Evolutionary conservation across 305 asterid genomes (phyloP).

Genomic region (Plantago rigida): DNA sequence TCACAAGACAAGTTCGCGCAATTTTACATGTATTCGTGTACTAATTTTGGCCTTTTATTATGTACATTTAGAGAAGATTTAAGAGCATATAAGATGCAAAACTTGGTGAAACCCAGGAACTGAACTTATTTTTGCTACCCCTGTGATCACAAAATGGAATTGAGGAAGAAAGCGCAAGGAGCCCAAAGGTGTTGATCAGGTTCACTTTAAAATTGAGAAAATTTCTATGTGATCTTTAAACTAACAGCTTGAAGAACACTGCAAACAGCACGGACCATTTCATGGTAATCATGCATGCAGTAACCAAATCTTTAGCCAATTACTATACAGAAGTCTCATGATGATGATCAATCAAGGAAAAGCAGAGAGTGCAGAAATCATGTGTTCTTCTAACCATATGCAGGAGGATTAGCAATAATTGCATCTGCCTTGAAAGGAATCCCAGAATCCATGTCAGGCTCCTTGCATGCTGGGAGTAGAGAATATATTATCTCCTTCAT

Average conservation of each 20-base stretch:
- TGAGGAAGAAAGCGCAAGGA: no score
- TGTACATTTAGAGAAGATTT: neutral
- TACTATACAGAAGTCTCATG: neutral
- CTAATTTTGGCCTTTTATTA: neutral
- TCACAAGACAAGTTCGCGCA: neutral
- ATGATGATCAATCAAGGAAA: slow-evolving; percentile 2
- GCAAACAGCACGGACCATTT: neutral
- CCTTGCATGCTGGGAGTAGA: slow-evolving; percentile 76
- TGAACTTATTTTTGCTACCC: no score
- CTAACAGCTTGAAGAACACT: slow-evolving; percentile 1
- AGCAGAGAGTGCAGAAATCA: slow-evolving; percentile 10
- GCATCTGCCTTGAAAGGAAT: slow-evolving; percentile 87
- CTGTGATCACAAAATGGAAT: no score
- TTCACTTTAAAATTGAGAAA: no score
- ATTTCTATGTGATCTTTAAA: no score
- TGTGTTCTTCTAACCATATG: slow-evolving; percentile 56
- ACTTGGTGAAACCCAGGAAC: no score
- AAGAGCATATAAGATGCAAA: no score
- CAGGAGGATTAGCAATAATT: slow-evolving; percentile 94
- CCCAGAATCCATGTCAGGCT: slow-evolving; percentile 75
- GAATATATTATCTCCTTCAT: slow-evolving; percentile 79
- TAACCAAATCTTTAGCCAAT: neutral
- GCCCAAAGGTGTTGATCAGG: no score
- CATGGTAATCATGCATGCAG: neutral
- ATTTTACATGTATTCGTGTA: neutral